These are phyloP conservation scores for Nannizziopsis arthrosporioides DNA, from an alignment of 2,329 filamentous ascomycete species.

Conservation along the genomic window DNA sequence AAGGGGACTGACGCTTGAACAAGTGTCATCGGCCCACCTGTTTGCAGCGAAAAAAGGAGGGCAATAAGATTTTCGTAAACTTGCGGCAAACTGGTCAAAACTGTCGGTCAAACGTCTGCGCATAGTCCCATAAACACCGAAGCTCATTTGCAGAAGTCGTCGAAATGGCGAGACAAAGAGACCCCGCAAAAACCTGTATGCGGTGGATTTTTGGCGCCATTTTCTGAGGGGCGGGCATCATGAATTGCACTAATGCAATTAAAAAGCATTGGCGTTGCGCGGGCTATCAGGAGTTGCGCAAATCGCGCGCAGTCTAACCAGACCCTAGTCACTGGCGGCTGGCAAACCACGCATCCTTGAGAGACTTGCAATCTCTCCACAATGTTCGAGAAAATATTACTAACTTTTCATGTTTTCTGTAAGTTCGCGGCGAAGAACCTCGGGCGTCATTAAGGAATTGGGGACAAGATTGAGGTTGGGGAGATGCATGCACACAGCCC, in stretches of 20 bases:
- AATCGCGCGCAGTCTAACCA: slow-evolving; percentile 11
- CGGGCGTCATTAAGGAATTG: background rate
- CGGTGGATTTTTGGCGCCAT: slow-evolving; percentile 3
- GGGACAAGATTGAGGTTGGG: background rate
- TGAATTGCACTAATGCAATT: slow-evolving; percentile 16
- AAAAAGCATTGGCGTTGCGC: slow-evolving; percentile 11
- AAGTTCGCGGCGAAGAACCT: background rate
- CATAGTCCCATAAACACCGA: background rate
- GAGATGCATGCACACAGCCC: background rate
- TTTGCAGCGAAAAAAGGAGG: slow-evolving; percentile 6
- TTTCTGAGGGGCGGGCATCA: background rate
- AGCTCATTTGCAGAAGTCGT: background rate
- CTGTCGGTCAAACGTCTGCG: slow-evolving; percentile 8
- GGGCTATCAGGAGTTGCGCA: slow-evolving; percentile 13
- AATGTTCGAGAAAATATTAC: background rate
- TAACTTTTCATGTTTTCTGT: background rate
- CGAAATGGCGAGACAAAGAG: slow-evolving; percentile 1
- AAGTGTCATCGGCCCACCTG: slow-evolving; percentile 8
- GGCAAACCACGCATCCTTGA: slow-evolving; percentile 1
- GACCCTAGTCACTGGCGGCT: background rate
- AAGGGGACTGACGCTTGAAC: slow-evolving; percentile 9
- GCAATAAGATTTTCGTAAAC: slow-evolving; percentile 1
- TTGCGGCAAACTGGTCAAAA: slow-evolving; percentile 6
- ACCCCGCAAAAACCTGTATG: slow-evolving; percentile 9
- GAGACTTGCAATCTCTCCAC: slow-evolving; percentile 6